These are phyloP conservation scores for Epichloe elymi DNA, from an alignment of 2,329 filamentous ascomycete genomes.

Conservation along the genomic window DNA sequence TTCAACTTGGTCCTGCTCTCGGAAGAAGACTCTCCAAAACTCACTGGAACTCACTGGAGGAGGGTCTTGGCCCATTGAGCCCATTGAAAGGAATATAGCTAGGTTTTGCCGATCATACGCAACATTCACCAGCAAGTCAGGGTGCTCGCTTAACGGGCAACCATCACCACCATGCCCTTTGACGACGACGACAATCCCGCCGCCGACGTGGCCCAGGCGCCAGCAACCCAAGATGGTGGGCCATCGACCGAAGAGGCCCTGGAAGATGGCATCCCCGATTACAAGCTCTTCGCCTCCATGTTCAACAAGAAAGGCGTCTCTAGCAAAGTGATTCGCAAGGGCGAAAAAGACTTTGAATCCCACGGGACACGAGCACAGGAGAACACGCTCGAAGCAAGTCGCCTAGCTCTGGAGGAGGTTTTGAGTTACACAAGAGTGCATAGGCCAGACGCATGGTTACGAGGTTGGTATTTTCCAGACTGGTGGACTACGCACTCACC, in stretches of 20 bases:
- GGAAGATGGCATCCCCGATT: constrained; percentile 77
- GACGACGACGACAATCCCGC: constrained; percentile 31
- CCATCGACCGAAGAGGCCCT: constrained; percentile 41
- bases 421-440: constrained; percentile 67
- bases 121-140: background rate
- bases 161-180: constrained; percentile 21
- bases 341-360: constrained; percentile 94
- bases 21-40: background rate
- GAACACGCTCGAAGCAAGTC: constrained; percentile 63
- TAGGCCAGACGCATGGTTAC: constrained; percentile 46
- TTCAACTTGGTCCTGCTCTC: background rate
- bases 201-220: constrained; percentile 8
- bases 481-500: constrained; percentile 26
- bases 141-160: background rate
- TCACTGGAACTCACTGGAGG: background rate
- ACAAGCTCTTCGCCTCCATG: constrained; percentile 53
- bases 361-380: constrained; percentile 78
- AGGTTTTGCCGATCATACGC: too few species aligned
- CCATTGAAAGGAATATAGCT: background rate
- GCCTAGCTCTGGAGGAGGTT: constrained; percentile 79
- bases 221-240: constrained; percentile 15
- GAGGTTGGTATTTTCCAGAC: constrained; percentile 64
- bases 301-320: constrained; percentile 38
- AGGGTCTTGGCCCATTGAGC: background rate
- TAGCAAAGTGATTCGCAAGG: constrained; percentile 65